Evolutionary conservation across 208 protist genomes (phyloP).

Genomic region (Balamuthia mandrillaris): DNA sequence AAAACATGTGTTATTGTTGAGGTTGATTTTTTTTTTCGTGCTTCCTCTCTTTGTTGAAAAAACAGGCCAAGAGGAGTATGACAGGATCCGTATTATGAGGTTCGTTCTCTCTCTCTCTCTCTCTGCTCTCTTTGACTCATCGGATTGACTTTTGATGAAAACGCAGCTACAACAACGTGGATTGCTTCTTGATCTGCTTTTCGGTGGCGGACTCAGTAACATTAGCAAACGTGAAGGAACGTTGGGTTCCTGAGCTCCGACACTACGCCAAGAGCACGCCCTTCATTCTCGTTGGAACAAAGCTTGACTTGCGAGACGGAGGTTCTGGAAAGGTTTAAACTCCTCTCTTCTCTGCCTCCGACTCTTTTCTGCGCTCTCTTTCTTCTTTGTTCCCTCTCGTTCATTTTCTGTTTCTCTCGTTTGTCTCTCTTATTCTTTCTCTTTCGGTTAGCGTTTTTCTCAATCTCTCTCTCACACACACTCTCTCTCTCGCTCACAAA

Average conservation of each 20-base stretch:
- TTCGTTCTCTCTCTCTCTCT: not conserved
- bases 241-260: slow-evolving; percentile 25
- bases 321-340: too few species aligned
- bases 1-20: not conserved
- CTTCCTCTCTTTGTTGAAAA: not conserved
- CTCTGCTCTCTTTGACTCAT: not conserved
- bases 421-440: too few species aligned
- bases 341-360: too few species aligned
- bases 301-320: too few species aligned
- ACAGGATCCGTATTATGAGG: slow-evolving; percentile 32
- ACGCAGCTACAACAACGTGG: slow-evolving; percentile 11
- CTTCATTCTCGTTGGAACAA: slow-evolving; percentile 86
- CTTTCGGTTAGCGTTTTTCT: too few species aligned
- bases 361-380: too few species aligned
- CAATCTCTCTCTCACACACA: too few species aligned
- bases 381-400: too few species aligned
- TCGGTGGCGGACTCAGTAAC: slow-evolving; percentile 26
- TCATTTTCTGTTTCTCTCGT: too few species aligned
- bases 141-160: not conserved
- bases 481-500: too few species aligned
- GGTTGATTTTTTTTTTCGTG: not conserved
- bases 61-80: slow-evolving; percentile 27
- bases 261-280: slow-evolving; percentile 72
- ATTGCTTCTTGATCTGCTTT: slow-evolving; percentile 28
- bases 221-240: not conserved